Conservation (phyloP, 2,329 filamentous ascomycete species). For the Fusarium burgessii region DNA sequence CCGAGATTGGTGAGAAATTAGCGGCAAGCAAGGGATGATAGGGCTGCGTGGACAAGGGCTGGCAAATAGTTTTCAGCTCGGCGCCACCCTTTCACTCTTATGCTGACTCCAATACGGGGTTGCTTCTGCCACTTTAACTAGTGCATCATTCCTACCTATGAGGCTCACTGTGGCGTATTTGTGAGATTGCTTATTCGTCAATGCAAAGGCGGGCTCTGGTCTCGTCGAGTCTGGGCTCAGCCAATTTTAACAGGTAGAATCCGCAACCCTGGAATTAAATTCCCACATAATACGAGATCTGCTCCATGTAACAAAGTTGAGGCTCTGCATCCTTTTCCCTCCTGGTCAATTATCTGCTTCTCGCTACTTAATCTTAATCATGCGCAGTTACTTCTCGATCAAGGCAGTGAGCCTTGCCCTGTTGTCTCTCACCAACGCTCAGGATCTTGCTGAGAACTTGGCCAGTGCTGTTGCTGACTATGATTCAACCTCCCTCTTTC, state of each 20-base stretch:
- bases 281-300: not conserved
- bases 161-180: slow-evolving; percentile 7
- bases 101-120: not conserved
- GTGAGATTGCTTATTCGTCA: not conserved
- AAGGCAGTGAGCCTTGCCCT: slow-evolving; percentile 1
- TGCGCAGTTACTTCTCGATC: slow-evolving; percentile 2
- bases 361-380: not conserved
- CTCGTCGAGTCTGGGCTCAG: not conserved
- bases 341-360: not conserved
- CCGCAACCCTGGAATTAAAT: not conserved
- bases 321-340: not conserved
- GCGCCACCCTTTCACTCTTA: not conserved
- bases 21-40: not conserved
- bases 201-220: slow-evolving; percentile 2
- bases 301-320: no score
- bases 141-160: not conserved
- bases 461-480: slow-evolving; percentile 20
- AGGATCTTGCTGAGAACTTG: slow-evolving; percentile 23
- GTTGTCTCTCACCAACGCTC: slow-evolving; percentile 5
- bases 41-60: not conserved
- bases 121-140: not conserved
- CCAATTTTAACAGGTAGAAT: not conserved
- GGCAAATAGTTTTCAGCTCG: slow-evolving; percentile 20
- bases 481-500: slow-evolving; percentile 31
- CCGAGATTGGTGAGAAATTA: slow-evolving; percentile 23